These are phyloP conservation scores for Sarocladium oryzae DNA, from an alignment of 2,329 filamentous ascomycete genomes.

Conservation along the genomic window DNA sequence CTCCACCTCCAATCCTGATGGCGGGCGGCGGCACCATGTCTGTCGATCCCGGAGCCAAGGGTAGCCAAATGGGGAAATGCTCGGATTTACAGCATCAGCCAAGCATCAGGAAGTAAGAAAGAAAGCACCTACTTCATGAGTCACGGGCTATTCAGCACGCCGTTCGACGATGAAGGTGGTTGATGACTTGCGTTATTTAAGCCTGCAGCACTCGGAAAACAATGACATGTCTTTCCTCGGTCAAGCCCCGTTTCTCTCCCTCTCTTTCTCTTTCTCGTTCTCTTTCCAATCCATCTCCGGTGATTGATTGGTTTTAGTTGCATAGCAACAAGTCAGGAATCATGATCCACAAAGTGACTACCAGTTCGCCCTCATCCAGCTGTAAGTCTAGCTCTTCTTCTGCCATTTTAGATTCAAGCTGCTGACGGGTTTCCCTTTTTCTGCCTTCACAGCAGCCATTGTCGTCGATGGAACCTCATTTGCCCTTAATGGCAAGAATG, in stretches of 20 bases:
- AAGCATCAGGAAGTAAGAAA: background rate
- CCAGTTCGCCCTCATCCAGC: background rate
- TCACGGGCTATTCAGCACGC: background rate
- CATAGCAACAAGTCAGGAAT: background rate
- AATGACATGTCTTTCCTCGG: too few relatives aligned
- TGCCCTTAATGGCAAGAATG: constrained; percentile 46
- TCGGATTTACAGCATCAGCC: background rate
- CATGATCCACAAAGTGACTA: constrained; percentile 2
- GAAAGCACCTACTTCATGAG: background rate
- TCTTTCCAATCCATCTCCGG: background rate
- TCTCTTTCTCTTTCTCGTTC: background rate
- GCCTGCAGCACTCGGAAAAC: background rate
- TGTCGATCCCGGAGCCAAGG: too few relatives aligned
- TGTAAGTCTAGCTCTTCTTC: background rate
- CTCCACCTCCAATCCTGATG: too few relatives aligned
- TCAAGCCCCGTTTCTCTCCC: background rate
- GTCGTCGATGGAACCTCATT: constrained; percentile 49
- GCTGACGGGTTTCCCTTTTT: too few relatives aligned
- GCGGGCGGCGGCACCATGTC: too few relatives aligned
- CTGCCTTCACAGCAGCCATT: constrained; percentile 34
- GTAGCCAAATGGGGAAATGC: constrained; percentile 3
- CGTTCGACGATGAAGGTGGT: background rate
- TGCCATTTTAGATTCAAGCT: too few relatives aligned
- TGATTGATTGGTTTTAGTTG: background rate
- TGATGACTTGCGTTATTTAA: background rate